Conservation (phyloP, 441 rosid species). For the Daphne laureola region DNA sequence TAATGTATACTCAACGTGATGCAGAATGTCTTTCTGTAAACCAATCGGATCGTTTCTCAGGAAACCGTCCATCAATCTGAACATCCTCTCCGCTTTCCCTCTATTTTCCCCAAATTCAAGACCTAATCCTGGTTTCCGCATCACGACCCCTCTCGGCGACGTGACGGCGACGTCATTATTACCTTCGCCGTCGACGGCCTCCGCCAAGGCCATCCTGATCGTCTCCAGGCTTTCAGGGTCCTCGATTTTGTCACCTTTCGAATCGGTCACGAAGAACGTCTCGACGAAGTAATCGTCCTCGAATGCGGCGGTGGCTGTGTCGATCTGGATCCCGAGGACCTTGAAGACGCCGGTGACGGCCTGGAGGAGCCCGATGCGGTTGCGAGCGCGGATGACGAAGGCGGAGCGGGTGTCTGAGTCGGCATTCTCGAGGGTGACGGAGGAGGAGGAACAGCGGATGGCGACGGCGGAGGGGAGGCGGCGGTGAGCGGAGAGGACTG, state of each 20-base stretch:
- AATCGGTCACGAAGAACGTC: constrained; percentile 33
- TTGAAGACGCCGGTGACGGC: constrained; percentile 32
- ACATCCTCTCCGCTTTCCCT: constrained; percentile 37
- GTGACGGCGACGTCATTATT: constrained; percentile 9
- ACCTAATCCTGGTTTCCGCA: constrained; percentile 18
- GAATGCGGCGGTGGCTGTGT: constrained; percentile 25
- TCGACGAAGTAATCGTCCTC: constrained; percentile 24
- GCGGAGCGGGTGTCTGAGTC: constrained; percentile 17
- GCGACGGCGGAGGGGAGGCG: constrained; percentile 8
- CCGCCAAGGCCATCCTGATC: constrained; percentile 24
- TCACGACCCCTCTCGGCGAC: constrained; percentile 23
- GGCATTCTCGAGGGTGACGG: constrained; percentile 17
- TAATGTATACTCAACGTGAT: constrained; percentile 42
- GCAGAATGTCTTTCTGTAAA: constrained; percentile 36
- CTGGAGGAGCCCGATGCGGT: constrained; percentile 40
- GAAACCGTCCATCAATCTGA: constrained; percentile 41
- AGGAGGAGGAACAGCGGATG: constrained; percentile 4
- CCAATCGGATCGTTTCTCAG: constrained; percentile 34
- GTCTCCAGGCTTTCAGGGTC: constrained; percentile 28
- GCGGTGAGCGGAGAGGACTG: constrained; percentile 11
- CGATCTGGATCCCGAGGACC: constrained; percentile 33
- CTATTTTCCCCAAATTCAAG: constrained; percentile 11
- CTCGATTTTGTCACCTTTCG: constrained; percentile 26
- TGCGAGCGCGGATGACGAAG: constrained; percentile 32
- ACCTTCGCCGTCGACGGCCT: constrained; percentile 28